These are phyloP conservation scores for Saksenaea oblongispora DNA, from an alignment of 371 early-diverging fungal genomes.

Conservation along the genomic window DNA sequence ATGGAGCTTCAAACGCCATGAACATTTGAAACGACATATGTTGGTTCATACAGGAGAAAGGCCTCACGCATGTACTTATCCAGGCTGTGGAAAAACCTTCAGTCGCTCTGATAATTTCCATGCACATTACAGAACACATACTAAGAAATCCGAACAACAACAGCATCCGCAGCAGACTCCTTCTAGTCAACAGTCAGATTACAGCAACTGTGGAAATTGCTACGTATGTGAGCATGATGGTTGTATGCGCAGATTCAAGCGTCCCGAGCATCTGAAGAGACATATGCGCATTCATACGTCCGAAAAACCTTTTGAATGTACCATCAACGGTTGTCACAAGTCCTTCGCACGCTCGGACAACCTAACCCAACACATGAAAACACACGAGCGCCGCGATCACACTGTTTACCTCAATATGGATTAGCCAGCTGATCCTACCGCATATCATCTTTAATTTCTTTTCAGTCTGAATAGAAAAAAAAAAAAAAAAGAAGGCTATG, in stretches of 20 bases:
- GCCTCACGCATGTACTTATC: slow-evolving; percentile 57
- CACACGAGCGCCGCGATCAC: slow-evolving; percentile 38
- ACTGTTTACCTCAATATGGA: background rate
- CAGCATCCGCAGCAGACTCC: background rate
- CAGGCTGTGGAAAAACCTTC: slow-evolving; percentile 62
- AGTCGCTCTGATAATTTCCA: slow-evolving; percentile 68
- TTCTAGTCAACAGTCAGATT: background rate
- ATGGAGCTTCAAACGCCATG: slow-evolving; percentile 68
- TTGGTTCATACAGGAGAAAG: slow-evolving; percentile 59
- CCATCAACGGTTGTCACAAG: slow-evolving; percentile 66
- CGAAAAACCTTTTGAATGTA: slow-evolving; percentile 71
- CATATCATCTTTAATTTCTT: background rate
- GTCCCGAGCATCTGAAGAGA: slow-evolving; percentile 83
- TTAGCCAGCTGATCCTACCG: background rate
- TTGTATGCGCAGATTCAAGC: slow-evolving; percentile 64
- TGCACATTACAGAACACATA: slow-evolving; percentile 47
- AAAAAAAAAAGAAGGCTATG: too few relatives aligned
- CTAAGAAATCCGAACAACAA: slow-evolving; percentile 11
- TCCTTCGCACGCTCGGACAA: slow-evolving; percentile 79
- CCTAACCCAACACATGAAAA: slow-evolving; percentile 56
- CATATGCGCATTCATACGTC: slow-evolving; percentile 83
- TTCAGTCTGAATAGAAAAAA: too few relatives aligned
- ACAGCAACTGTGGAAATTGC: background rate
- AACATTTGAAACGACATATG: slow-evolving; percentile 78
- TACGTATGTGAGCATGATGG: background rate